Evolutionary conservation across 441 rosid species (phyloP).

Genomic region (Hura crepitans): DNA sequence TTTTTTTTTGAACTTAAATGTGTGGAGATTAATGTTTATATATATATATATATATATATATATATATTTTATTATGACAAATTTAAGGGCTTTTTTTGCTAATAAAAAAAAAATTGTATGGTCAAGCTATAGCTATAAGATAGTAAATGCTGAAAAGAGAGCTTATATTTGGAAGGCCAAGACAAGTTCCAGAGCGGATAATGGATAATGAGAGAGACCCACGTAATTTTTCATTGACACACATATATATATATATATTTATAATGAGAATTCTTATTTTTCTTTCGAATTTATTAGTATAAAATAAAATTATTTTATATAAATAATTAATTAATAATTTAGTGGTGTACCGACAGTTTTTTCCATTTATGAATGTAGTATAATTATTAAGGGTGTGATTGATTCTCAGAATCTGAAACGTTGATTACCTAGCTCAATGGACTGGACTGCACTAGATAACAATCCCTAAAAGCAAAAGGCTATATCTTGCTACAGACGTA

Average conservation of each 20-base stretch:
- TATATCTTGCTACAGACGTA: constrained; percentile 44
- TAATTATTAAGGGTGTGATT: background rate
- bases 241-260: too few species aligned
- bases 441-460: constrained; percentile 17
- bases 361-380: background rate
- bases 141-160: background rate
- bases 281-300: too few species aligned
- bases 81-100: too few species aligned
- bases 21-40: too few species aligned
- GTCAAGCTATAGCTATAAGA: background rate
- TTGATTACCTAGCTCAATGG: background rate
- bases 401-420: background rate
- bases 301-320: too few species aligned
- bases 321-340: too few species aligned
- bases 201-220: constrained; percentile 7
- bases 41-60: too few species aligned
- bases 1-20: too few species aligned
- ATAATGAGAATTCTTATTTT: too few species aligned
- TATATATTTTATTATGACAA: too few species aligned
- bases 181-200: constrained; percentile 7
- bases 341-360: background rate
- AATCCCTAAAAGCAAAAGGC: constrained; percentile 22
- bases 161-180: constrained; percentile 31
- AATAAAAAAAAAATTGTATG: too few species aligned
- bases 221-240: background rate